phyloP scores from a whole-genome alignment of 495 filamentous ascomycete species.

The Aspergillus panamensis region DNA sequence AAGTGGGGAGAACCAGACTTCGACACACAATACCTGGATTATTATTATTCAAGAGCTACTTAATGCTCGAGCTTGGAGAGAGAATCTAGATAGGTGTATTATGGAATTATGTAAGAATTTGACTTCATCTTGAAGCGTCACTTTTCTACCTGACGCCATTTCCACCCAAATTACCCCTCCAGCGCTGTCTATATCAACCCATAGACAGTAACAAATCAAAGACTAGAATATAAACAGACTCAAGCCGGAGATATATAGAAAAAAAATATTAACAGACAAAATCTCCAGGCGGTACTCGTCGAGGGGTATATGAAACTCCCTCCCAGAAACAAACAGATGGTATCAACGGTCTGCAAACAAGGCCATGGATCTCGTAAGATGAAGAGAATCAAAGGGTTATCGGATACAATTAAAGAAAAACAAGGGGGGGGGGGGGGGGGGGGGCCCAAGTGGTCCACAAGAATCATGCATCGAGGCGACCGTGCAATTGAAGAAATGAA shows the following conservation, averaged over 20 bases:
- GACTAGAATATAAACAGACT: neutral
- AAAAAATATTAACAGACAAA: neutral
- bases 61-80: neutral
- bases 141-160: neutral
- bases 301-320: neutral
- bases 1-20: neutral
- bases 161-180: neutral
- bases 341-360: constrained; percentile 20
- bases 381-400: constrained; percentile 13
- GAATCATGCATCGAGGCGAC: neutral
- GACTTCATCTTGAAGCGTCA: neutral
- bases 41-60: no score
- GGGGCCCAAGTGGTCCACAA: constrained; percentile 14
- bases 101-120: neutral
- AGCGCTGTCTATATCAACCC: neutral
- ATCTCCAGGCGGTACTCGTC: neutral
- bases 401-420: constrained; percentile 10
- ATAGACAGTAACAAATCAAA: neutral
- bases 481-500: constrained; percentile 13
- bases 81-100: neutral
- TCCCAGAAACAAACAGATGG: constrained; percentile 15
- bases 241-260: neutral
- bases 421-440: constrained; percentile 15
- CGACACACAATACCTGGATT: no score
- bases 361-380: constrained; percentile 17